Base-by-base conservation (phyloP, 331 rosid species). In the Quercus lobata region DNA sequence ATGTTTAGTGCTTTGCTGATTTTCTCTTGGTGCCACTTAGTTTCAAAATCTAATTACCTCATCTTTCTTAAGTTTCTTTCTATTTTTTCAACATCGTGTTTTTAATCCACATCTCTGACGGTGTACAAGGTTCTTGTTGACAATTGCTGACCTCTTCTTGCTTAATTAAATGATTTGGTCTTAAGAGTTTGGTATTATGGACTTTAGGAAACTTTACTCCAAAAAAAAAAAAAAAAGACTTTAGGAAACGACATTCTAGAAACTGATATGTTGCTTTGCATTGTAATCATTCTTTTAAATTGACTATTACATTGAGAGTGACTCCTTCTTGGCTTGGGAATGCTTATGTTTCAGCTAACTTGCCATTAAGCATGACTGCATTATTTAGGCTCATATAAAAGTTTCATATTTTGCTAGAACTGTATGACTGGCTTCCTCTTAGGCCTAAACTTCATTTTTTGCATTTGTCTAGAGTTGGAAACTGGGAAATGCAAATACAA, bases 211-310 rank as follows among this genome's bases (percentile, higher is more conserved):
- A 24, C 69, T 27, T 27, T 27, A 27, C 30, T 27, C 30, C 0
- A 27, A 27, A 27, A 27, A 27, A 25, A 27, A 27, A 27, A 27
- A 27, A 27, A 27, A 27, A 27, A 0, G 86, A 83, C 83, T 81
- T 77, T 49, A 57, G 21, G 58, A 72, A 29, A 24, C 69, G 53
- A 74, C 85, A 72, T 85, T 88, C 91, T 81, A 88, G 89, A 84
- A 49, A 84, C 53, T 74, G 27, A 41, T 41, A 5, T 12, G 18
- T 6, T 37, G 3, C 25, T 44, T 25, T 76, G 25, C 30, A 44
- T 12, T 52, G 21, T 60, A 52, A 34, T 7, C 49, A 34, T 62
- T 18, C n/a, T 29, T 1, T 79, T 37, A 60, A 19, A 30, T 49
- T 49, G 21, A 75, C 29, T 74, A 4, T 21, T 60, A 11, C 12